Evolutionary conservation across 176 grass and related monocot species (phyloP), one percentile per base, ranked within the genome.

Genomic region (Ananas comosus): DNA sequence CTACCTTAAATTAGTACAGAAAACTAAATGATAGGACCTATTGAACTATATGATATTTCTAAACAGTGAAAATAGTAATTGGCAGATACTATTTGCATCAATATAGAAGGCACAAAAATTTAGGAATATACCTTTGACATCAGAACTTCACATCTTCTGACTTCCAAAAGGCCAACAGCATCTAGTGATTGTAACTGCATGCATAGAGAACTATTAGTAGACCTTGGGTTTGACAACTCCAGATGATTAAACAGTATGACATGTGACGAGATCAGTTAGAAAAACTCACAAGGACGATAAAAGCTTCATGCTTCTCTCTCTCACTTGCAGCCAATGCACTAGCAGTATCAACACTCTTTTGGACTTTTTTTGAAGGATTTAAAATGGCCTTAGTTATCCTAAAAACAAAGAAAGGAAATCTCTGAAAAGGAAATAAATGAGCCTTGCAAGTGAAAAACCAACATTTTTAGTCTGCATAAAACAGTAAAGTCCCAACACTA

Each of bases 101-200:
- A 79, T 21, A 70, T 17, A 67, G 16, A 28, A 51, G 27, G 16
- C 13, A 50, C 16, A 42, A n/a, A 76, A 53, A 53, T 23, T 50
- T 1, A 75, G 50, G 70, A 66, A 82, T 57, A 66, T 81, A 96
- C 88, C 92, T 51, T 71, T 74, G 75, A 63, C 12, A 54, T 65
- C 9, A 76, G 74, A 48, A 84, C 19, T 54, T 73, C 53, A 70
- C 74, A 83, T 16, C 7, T 63, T 80, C 58, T 74, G 13, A 74
- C 17, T 85, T 89, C 88, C 78, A 81, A 9, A 66, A 83, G 83
- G 63, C 83, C 86, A 76, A 87, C 18, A 84, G 82, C 65, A 76
- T 89, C 78, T 73, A 96, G 81, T 69, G 80, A 72, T 73, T 91
- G 76, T 58, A 96, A 77, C 92, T 96, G 54, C 71, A 78, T 24